Percentiles rank a stretch among this genome's conserved stretches.
Evolutionary conservation across 805 yeast genomes (phyloP).

Genomic region (Candida argentea): DNA sequence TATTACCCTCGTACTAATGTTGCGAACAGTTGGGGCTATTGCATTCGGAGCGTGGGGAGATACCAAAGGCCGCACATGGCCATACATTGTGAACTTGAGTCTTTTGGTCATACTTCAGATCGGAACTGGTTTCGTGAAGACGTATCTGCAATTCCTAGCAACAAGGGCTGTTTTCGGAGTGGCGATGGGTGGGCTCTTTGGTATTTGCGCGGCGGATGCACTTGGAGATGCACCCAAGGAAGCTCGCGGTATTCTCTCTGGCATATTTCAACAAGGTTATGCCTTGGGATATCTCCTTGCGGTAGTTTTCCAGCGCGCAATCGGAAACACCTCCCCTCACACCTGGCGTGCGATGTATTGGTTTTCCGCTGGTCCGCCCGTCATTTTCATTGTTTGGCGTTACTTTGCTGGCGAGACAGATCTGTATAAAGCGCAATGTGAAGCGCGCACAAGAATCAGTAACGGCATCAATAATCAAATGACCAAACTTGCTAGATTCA

Average conservation of each 20-base stretch:
- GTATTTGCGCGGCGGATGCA: slow-evolving; percentile 56
- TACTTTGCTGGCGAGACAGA: slow-evolving; percentile 51
- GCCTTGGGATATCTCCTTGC: slow-evolving; percentile 60
- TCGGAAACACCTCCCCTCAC: slow-evolving; percentile 40
- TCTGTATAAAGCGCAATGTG: slow-evolving; percentile 26
- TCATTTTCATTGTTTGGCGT: slow-evolving; percentile 50
- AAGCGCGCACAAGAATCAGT: slow-evolving; percentile 6
- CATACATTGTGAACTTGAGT: slow-evolving; percentile 36
- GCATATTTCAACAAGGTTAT: slow-evolving; percentile 74
- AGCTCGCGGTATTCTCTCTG: slow-evolving; percentile 52
- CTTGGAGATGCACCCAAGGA: slow-evolving; percentile 52
- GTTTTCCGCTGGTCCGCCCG: slow-evolving; percentile 64
- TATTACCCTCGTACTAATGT: slow-evolving; percentile 57
- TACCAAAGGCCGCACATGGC: slow-evolving; percentile 52
- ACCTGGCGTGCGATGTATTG: slow-evolving; percentile 60
- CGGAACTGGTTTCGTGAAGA: slow-evolving; percentile 53
- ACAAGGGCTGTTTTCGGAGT: slow-evolving; percentile 57
- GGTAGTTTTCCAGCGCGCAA: slow-evolving; percentile 55
- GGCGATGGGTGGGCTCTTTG: slow-evolving; percentile 65
- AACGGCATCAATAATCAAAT: too few species aligned
- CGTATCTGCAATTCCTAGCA: slow-evolving; percentile 47
- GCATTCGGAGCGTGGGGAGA: slow-evolving; percentile 54
- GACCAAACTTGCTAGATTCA: slow-evolving; percentile 5
- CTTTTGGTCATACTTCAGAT: slow-evolving; percentile 45
- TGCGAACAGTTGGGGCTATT: slow-evolving; percentile 56